A percentile compares a stretch with the other conserved stretches of the same genome.
Evolutionary conservation across 345 rosid species (phyloP).

Genomic region (Euphorbia pulcherrima): DNA sequence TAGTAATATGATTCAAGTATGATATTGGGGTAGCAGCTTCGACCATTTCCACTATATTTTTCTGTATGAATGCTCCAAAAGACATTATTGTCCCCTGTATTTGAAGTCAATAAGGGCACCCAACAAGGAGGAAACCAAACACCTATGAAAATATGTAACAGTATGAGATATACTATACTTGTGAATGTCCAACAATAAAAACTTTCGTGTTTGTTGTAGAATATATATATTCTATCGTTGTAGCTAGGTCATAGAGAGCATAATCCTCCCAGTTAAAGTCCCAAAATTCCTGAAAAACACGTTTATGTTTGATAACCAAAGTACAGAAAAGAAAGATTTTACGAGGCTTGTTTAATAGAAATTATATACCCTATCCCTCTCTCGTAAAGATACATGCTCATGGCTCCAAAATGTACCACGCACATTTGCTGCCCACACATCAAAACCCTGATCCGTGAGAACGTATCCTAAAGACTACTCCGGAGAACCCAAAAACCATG

Average conservation of each 20-base stretch:
- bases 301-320: conserved; percentile 4
- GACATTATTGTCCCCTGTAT: conserved; percentile 85
- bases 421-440: conserved; percentile 89
- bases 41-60: conserved; percentile 63
- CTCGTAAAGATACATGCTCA: conserved; percentile 70
- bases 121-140: conserved; percentile 3
- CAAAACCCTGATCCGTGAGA: conserved; percentile 86
- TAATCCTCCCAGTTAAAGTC: conserved; percentile 98
- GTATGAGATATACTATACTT: conserved; percentile 48
- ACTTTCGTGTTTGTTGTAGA: conserved; percentile 54
- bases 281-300: conserved; percentile 75
- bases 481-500: conserved; percentile 67
- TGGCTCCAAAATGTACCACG: conserved; percentile 88
- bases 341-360: too few species aligned
- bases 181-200: conserved; percentile 90
- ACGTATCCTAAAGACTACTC: conserved; percentile 71
- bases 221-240: conserved; percentile 54
- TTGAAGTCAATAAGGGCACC: conserved; percentile 12
- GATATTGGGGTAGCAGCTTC: too few species aligned
- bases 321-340: conserved; percentile 4
- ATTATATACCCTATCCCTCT: conserved; percentile 57
- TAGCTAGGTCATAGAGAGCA: conserved; percentile 72
- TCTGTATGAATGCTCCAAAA: conserved; percentile 79
- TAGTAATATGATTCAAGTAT: conserved; percentile 72
- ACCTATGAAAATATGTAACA: neutral